Percentiles rank a stretch among this genome's conserved stretches.
phyloP scores from a whole-genome alignment of 192 early-diverging fungal genomes.

The Backusella luteola region DNA sequence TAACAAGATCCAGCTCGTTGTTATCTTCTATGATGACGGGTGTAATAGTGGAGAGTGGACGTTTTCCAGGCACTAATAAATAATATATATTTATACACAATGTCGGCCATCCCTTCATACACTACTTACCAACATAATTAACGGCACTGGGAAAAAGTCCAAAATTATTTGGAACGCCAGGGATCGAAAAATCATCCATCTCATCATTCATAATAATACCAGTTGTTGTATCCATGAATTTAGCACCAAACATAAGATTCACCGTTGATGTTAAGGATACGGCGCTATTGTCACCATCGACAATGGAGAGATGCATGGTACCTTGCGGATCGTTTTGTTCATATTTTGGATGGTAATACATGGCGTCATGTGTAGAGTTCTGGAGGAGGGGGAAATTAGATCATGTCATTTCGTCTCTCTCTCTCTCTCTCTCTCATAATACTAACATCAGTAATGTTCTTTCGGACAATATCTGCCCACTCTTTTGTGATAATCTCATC shows the following conservation, averaged over 20 bases:
- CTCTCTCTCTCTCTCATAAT: neutral
- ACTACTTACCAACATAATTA: slow-evolving; percentile 63
- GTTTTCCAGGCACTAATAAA: slow-evolving; percentile 70
- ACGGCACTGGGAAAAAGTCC: slow-evolving; percentile 81
- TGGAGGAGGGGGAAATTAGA: slow-evolving; percentile 6
- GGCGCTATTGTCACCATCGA: slow-evolving; percentile 71
- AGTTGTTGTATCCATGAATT: slow-evolving; percentile 79
- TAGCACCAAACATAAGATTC: slow-evolving; percentile 88
- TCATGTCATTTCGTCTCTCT: neutral
- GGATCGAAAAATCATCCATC: slow-evolving; percentile 94
- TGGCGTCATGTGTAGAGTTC: slow-evolving; percentile 58
- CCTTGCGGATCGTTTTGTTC: slow-evolving; percentile 79
- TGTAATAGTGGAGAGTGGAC: slow-evolving; percentile 70
- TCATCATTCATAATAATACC: slow-evolving; percentile 94
- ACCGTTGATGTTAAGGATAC: slow-evolving; percentile 89
- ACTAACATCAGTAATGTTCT: slow-evolving; percentile 69
- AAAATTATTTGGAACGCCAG: slow-evolving; percentile 66
- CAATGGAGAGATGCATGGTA: slow-evolving; percentile 86
- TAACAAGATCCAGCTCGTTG: slow-evolving; percentile 64
- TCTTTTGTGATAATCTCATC: slow-evolving; percentile 68
- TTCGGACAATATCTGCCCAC: slow-evolving; percentile 59
- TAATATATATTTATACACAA: neutral
- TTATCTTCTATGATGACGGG: slow-evolving; percentile 62
- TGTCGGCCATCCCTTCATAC: neutral
- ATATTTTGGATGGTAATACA: slow-evolving; percentile 81